Evolutionary conservation across 305 asterid genomes (phyloP).

Genomic region (Fraxinus angustifolia): DNA sequence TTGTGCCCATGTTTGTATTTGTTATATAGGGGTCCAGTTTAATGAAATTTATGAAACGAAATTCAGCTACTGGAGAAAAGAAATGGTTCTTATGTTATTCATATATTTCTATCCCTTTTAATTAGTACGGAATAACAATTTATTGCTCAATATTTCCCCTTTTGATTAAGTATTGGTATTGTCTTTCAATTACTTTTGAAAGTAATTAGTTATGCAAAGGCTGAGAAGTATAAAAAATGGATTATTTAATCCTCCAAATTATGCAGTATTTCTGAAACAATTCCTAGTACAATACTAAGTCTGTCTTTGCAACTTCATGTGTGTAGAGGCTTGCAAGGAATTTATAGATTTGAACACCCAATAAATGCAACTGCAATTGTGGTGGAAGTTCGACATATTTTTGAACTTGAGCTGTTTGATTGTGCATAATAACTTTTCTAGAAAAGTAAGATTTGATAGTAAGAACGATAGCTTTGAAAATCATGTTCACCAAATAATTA

Average conservation of each 20-base stretch:
- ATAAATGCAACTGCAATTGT: neutral
- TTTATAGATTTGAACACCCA: slow-evolving; percentile 1
- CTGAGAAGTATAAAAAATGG: neutral
- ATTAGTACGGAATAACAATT: neutral
- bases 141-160: neutral
- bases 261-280: neutral
- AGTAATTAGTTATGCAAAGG: neutral
- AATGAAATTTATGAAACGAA: slow-evolving; percentile 5
- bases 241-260: neutral
- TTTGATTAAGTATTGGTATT: neutral
- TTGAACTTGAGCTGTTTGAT: neutral
- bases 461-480: neutral
- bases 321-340: neutral
- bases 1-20: neutral
- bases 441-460: neutral
- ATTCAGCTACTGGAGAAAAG: neutral
- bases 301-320: neutral
- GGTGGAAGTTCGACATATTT: slow-evolving; percentile 4
- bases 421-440: neutral
- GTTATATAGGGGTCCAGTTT: neutral
- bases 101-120: neutral
- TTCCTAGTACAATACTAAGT: neutral
- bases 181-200: neutral
- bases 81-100: neutral
- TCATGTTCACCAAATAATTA: neutral